Evolutionary conservation across 73 alveolate species (phyloP), one percentile per base, ranked within the genome.

Genomic region (Stentor coeruleus): DNA sequence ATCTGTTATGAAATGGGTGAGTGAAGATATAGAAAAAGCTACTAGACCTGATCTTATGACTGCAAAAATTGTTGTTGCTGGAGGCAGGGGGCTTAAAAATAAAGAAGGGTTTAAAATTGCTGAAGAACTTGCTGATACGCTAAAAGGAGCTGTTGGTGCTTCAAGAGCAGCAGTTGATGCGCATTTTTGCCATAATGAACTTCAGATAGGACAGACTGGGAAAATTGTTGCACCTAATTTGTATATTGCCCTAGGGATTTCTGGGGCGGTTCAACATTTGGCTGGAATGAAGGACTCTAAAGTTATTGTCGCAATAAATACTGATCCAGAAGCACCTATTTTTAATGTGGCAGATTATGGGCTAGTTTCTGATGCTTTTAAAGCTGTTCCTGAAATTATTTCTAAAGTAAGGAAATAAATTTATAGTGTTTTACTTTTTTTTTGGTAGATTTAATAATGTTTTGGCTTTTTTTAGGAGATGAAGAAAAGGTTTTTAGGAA

Each of bases 121-220:
- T 35, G 92, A 91, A 38, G 88, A 89, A 6, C 84, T 93, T 35
- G 94, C 97, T 39, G 86, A 73, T 26, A 87, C 82, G 26, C 82
- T 93, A 1, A 96, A 96, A n/a, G 93, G 88, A 30, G 94, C 92
- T 3, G 89, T 95, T 58, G 99, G 99, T 30, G 99, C 99, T 11
- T 90, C 98, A 33, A 89, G 99, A 58, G 99, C 99, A 1, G 98
- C 98, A 3, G 99, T 95, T 20, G 99, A 95, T 85, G 98, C 99
- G 0, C 98, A 98, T 73, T 92, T 88, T 83, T 98, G 94, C 38
- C 91, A 97, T 20, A 95, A 95, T 38, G 99, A 95, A 76, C 85
- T 93, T 84, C 93, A 93, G 89, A 95, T 95, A 39, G 99, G 99
- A 31, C 91, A 95, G 83, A 95, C 99, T 38, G 99, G 99, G 3